phyloP scores from a whole-genome alignment of 208 protist species.

The Acanthamoeba castellanii region DNA sequence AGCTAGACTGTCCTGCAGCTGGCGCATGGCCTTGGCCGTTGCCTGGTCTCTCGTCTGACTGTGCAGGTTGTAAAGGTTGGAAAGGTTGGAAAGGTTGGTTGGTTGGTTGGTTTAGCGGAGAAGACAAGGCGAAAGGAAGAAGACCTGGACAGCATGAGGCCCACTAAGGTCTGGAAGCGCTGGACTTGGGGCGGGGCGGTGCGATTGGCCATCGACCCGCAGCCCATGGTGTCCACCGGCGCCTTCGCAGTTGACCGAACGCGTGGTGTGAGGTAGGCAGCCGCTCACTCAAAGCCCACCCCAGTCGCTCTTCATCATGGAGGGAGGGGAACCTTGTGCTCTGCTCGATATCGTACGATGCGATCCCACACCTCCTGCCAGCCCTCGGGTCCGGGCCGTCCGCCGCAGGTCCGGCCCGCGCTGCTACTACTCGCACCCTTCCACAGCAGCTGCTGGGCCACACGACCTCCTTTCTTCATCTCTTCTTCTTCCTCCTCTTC shows the following conservation, averaged over 20 bases:
- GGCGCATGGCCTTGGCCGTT: background rate
- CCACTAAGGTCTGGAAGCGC: conserved; percentile 27
- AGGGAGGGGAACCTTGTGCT: background rate
- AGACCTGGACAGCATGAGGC: conserved; percentile 35
- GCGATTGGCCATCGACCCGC: background rate
- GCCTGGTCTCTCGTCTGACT: conserved; percentile 10
- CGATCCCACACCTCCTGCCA: background rate
- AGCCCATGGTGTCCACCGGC: conserved; percentile 58
- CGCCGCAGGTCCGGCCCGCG: background rate
- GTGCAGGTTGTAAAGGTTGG: too few species aligned
- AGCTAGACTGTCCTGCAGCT: background rate
- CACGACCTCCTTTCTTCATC: background rate
- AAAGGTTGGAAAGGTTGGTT: too few species aligned
- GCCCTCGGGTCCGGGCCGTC: background rate
- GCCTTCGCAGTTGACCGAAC: background rate
- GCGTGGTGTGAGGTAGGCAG: background rate
- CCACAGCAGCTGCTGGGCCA: background rate
- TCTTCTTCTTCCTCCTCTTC: background rate
- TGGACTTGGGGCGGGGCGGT: background rate
- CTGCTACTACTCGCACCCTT: background rate
- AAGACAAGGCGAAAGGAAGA: background rate
- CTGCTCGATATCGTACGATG: background rate
- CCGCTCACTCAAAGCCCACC: background rate
- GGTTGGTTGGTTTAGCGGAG: background rate
- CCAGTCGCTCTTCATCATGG: background rate